phyloP scores from a whole-genome alignment of 1,139 yeast species.

The Lodderomyces jiufengensis region DNA sequence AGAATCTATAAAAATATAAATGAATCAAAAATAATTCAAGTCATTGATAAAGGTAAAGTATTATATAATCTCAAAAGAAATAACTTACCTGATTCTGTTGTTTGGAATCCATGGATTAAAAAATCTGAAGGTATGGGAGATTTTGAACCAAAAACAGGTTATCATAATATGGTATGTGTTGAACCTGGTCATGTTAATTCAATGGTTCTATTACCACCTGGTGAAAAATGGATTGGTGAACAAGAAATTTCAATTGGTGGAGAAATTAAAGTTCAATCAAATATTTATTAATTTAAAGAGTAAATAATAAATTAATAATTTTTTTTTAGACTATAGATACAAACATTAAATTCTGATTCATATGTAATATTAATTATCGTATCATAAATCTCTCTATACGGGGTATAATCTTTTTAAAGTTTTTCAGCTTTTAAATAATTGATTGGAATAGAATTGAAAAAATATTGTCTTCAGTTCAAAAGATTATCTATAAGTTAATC shows the following conservation, averaged over 20 bases:
- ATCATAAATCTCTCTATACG: too few species aligned
- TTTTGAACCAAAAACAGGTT: constrained; percentile 83
- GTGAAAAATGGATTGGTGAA: constrained; percentile 61
- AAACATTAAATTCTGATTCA: too few species aligned
- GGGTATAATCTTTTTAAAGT: too few species aligned
- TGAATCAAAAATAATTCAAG: constrained; percentile 54
- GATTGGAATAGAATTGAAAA: too few species aligned
- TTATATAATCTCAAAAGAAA: constrained; percentile 60
- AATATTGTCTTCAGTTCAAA: too few species aligned
- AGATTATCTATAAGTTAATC: too few species aligned
- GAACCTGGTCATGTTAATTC: constrained; percentile 88
- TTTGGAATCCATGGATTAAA: constrained; percentile 96
- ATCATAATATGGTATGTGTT: constrained; percentile 81
- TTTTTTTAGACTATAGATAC: neutral
- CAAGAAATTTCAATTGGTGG: constrained; percentile 38
- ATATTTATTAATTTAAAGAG: constrained; percentile 26
- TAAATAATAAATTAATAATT: neutral
- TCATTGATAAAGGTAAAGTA: constrained; percentile 66
- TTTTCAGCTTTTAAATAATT: too few species aligned
- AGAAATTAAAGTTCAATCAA: constrained; percentile 42
- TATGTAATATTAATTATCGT: too few species aligned
- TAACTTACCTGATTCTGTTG: constrained; percentile 83
- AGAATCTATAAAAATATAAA: constrained; percentile 69
- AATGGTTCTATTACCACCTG: constrained; percentile 59
- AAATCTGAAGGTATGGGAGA: constrained; percentile 80